Conservation (phyloP, 768 basidiomycete genomes). For the Dentipellis sp. region DNA sequence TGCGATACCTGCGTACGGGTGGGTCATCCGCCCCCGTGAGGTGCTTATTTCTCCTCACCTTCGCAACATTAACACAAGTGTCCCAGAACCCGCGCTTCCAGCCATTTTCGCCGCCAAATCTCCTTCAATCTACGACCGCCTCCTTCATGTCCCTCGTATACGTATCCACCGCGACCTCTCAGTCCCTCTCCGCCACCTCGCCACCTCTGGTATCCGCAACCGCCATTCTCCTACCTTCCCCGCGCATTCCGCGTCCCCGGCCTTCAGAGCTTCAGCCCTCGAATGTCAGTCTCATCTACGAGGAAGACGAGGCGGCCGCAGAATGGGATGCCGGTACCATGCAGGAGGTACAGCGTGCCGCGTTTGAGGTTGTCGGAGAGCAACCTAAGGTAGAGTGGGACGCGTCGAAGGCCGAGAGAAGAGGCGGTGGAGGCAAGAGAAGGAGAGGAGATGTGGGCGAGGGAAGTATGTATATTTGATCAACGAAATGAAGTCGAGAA, state of each 20-base stretch:
- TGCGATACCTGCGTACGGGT: slow-evolving; percentile 15
- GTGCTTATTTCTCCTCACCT: background rate
- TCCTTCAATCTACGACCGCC: slow-evolving; percentile 17
- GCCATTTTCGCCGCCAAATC: slow-evolving; percentile 17
- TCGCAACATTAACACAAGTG: background rate
- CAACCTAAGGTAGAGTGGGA: slow-evolving; percentile 1
- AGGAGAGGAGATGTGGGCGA: slow-evolving; percentile 11
- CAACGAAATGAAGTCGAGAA: too few species aligned
- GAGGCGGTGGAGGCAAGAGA: background rate
- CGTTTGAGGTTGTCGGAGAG: background rate
- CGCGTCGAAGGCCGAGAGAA: slow-evolving; percentile 5
- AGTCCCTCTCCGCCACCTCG: background rate
- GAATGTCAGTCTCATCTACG: background rate
- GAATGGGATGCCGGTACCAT: slow-evolving; percentile 7
- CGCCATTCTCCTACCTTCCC: slow-evolving; percentile 14
- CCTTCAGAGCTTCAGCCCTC: background rate
- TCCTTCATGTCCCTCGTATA: slow-evolving; percentile 14
- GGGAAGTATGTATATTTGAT: slow-evolving; percentile 17
- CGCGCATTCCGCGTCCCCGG: slow-evolving; percentile 2
- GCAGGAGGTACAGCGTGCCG: slow-evolving; percentile 5
- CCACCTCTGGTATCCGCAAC: slow-evolving; percentile 2
- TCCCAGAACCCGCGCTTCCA: slow-evolving; percentile 1
- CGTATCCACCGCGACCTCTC: background rate
- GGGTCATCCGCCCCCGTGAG: slow-evolving; percentile 6
- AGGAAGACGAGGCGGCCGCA: background rate